A percentile compares a stretch with the other conserved stretches of the same genome.
Evolutionary conservation across 2,329 filamentous ascomycete genomes (phyloP).

Genomic region (Cytospora piceae): DNA sequence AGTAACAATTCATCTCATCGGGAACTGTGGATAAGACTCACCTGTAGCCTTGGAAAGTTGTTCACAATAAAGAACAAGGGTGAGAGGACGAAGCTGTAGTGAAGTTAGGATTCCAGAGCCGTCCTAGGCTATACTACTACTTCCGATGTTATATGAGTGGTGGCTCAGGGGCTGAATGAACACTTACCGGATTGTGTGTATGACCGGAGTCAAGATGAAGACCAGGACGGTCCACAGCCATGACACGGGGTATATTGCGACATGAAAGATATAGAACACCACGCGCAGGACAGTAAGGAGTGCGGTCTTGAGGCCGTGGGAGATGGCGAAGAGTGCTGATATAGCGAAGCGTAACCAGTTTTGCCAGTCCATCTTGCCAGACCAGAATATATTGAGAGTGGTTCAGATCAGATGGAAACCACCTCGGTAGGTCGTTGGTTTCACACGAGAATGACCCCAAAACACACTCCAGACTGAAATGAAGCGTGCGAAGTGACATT

Average conservation of each 20-base stretch:
- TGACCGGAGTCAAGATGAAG: constrained; percentile 28
- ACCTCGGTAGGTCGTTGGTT: no score
- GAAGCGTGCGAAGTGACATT: no score
- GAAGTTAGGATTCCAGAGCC: not conserved
- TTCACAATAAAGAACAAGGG: constrained; percentile 37
- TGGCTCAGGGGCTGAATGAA: not conserved
- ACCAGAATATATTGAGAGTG: no score
- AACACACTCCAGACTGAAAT: no score
- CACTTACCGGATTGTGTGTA: constrained; percentile 26
- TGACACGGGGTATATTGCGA: constrained; percentile 25
- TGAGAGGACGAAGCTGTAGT: constrained; percentile 19
- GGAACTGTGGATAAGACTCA: constrained; percentile 1
- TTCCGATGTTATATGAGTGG: no score
- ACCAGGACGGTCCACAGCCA: constrained; percentile 22
- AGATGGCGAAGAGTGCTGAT: constrained; percentile 15
- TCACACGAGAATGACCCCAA: no score
- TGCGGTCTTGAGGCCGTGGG: constrained; percentile 10
- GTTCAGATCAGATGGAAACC: no score
- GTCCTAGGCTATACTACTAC: not conserved
- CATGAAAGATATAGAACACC: constrained; percentile 12
- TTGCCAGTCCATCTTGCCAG: constrained; percentile 15
- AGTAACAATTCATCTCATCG: not conserved
- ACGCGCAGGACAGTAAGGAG: constrained; percentile 2
- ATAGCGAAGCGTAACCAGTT: constrained; percentile 21
- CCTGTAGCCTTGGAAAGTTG: constrained; percentile 20